These are phyloP conservation scores for Fraxinus latifolia DNA, from an alignment of 305 asterid genomes.

Conservation along the genomic window DNA sequence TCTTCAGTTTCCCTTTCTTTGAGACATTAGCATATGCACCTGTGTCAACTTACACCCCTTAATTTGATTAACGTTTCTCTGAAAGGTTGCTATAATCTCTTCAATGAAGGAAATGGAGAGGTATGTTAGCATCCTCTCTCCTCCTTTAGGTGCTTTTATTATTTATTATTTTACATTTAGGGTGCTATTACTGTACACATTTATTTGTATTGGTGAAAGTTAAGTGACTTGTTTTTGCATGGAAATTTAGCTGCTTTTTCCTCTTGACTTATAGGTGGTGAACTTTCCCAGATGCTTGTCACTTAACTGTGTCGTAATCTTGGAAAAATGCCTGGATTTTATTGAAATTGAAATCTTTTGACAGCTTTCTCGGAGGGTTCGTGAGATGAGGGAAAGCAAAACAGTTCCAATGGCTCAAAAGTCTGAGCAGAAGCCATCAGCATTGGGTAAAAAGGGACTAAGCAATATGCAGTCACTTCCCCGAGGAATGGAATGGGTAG, in stretches of 20 bases:
- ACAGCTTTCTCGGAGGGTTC: slow-evolving; percentile 91
- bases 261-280: neutral
- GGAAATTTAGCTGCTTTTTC: slow-evolving; percentile 3
- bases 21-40: neutral
- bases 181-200: neutral
- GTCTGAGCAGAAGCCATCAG: slow-evolving; percentile 56
- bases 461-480: slow-evolving; percentile 77
- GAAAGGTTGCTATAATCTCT: neutral
- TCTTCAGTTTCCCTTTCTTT: neutral
- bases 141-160: slow-evolving; percentile 2
- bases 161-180: neutral
- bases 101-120: neutral
- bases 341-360: slow-evolving; percentile 29
- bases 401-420: slow-evolving; percentile 58
- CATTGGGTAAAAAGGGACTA: slow-evolving; percentile 58
- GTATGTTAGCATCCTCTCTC: neutral
- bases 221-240: slow-evolving; percentile 11
- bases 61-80: neutral
- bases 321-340: slow-evolving; percentile 15
- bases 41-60: neutral
- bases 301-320: neutral
- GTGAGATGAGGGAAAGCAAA: slow-evolving; percentile 93
- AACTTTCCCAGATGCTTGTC: slow-evolving; percentile 2
- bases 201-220: neutral
- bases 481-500: slow-evolving; percentile 97